A percentile compares a stretch with the other conserved stretches of the same genome.
Evolutionary conservation across 2,329 filamentous ascomycete genomes (phyloP).

Genomic region (Aspergillus tanneri): DNA sequence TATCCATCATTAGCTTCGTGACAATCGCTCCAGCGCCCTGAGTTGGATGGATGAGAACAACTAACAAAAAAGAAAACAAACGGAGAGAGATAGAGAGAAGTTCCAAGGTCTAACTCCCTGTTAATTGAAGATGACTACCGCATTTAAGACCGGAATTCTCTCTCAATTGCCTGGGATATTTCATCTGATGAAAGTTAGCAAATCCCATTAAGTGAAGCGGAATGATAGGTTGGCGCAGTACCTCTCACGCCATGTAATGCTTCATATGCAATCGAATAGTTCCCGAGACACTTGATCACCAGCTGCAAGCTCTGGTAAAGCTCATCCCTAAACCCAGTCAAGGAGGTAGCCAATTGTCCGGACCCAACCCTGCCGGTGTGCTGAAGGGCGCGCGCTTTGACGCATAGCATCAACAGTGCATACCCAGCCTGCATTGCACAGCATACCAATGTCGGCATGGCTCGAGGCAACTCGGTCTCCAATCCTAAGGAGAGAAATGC

Average conservation of each 20-base stretch:
- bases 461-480: conserved; percentile 21
- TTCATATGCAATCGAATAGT: conserved; percentile 26
- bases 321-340: conserved; percentile 20
- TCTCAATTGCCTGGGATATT: conserved; percentile 5
- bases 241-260: conserved; percentile 24
- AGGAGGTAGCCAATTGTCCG: not conserved
- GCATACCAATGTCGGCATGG: conserved; percentile 30
- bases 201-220: not conserved
- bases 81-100: too few species aligned
- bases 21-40: too few species aligned
- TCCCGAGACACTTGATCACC: conserved; percentile 18
- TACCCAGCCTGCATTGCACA: conserved; percentile 28
- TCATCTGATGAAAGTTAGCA: conserved; percentile 1
- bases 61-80: too few species aligned
- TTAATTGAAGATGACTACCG: too few species aligned
- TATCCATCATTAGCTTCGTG: too few species aligned
- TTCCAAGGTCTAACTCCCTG: too few species aligned
- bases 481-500: conserved; percentile 6
- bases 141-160: not conserved
- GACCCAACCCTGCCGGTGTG: not conserved
- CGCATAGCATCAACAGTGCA: conserved; percentile 29
- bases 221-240: conserved; percentile 1
- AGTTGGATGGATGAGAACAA: too few species aligned
- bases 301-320: conserved; percentile 21
- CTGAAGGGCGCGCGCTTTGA: conserved; percentile 16